A percentile compares a stretch with the other conserved stretches of the same genome.
phyloP scores from a whole-genome alignment of 345 rosid genomes.

The Brassica incana region DNA sequence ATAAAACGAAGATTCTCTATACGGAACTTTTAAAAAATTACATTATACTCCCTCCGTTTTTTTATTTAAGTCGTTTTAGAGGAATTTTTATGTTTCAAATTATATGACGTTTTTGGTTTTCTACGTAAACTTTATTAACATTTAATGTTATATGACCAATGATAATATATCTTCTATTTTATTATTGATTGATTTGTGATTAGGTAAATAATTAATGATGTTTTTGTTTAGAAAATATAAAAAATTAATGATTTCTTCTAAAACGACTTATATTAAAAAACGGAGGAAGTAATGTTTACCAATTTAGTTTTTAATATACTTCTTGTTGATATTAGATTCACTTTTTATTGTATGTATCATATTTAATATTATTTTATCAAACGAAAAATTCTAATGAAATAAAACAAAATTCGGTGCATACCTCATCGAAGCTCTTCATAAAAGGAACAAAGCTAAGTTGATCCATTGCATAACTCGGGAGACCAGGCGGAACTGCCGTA shows the following conservation, averaged over 20 bases:
- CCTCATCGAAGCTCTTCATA: slow-evolving; percentile 87
- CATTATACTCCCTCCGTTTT: too few species aligned
- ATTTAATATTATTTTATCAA: not conserved
- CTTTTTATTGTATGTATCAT: not conserved
- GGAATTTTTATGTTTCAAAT: too few species aligned
- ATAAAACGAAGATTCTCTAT: not conserved
- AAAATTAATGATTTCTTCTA: too few species aligned
- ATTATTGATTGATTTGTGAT: too few species aligned
- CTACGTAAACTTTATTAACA: too few species aligned
- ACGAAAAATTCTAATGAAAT: not conserved
- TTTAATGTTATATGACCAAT: too few species aligned
- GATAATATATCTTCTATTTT: too few species aligned
- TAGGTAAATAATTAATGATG: too few species aligned
- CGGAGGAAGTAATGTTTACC: not conserved
- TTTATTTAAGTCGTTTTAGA: too few species aligned
- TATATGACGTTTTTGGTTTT: too few species aligned
- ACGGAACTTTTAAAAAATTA: not conserved
- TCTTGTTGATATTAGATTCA: not conserved
- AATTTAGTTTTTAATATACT: not conserved
- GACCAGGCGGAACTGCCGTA: slow-evolving; percentile 51
- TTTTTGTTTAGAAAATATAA: too few species aligned
- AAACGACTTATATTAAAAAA: too few species aligned
- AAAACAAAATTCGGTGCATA: slow-evolving; percentile 27
- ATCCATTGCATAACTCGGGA: slow-evolving; percentile 64
- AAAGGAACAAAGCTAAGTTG: slow-evolving; percentile 64